Conservation (phyloP, 805 yeast genomes). For the Candida ulmi region DNA sequence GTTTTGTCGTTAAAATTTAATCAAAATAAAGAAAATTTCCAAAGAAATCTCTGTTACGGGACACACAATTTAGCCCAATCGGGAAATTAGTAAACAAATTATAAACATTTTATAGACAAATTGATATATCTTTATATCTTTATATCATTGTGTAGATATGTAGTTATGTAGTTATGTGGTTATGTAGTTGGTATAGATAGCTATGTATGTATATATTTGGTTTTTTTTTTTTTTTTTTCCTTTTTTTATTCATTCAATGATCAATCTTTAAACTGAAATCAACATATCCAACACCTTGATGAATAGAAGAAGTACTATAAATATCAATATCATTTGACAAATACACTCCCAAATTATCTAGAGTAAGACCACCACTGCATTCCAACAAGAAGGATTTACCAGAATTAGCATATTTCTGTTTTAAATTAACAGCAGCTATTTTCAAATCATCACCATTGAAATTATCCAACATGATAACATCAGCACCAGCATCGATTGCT, state of each 20-base stretch:
- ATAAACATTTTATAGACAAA: too few species aligned
- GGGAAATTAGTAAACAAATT: not conserved
- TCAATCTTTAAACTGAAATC: constrained; percentile 81
- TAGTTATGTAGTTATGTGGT: too few species aligned
- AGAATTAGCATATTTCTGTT: constrained; percentile 41
- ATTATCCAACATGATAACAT: constrained; percentile 91
- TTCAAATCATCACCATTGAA: constrained; percentile 64
- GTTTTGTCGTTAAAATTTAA: not conserved
- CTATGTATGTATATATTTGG: too few species aligned
- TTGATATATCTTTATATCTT: too few species aligned
- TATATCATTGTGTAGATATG: too few species aligned
- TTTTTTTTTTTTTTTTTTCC: too few species aligned
- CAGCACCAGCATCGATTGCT: constrained; percentile 94
- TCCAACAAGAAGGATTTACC: constrained; percentile 61
- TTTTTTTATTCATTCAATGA: constrained; percentile 19
- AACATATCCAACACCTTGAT: constrained; percentile 81
- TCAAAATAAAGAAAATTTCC: too few species aligned
- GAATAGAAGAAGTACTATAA: constrained; percentile 86
- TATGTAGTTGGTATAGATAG: too few species aligned
- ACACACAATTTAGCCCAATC: not conserved
- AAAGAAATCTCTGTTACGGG: not conserved
- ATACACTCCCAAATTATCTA: constrained; percentile 57
- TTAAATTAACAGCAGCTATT: constrained; percentile 58
- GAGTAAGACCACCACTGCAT: constrained; percentile 87
- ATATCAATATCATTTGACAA: constrained; percentile 79